Base-by-base conservation (phyloP, 164 flowering plant genomes). In the Vitis rupestris region DNA sequence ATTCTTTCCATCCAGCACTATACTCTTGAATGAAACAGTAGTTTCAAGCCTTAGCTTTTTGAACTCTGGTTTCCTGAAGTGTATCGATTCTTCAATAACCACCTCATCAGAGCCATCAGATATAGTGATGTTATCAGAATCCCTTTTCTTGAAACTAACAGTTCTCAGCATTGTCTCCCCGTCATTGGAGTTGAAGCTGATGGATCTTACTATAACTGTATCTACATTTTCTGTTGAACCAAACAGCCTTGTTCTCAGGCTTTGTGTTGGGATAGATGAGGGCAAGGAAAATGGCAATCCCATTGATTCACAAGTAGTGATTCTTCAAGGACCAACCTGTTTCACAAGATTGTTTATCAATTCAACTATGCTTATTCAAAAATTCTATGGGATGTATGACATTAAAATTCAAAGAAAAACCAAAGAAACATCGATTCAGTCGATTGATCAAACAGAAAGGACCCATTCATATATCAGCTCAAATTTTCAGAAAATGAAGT, bases 11-110 rank as follows among this genome's bases (percentile, higher is more conserved):
- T 61, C 59, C 17, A 70, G 2, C 44, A 70, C 66, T 6, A 50
- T 61, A 13, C 72, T 62, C 72, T 74, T 74, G 66, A 78, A 67
- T 30, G 80, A 76, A 76, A 72, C 63, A 56, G 63, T 55, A 10
- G 61, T 16, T 54, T 66, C 23, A 1, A 66, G 61, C 30, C 44
- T 61, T 16, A 63, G 47, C 9, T 47, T 61, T 61, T 29, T 61
- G 11, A 63, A 9, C 17, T 59, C 48, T 51, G 64, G 29, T 9
- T 30, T 68, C 60, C 16, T 63, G 65, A 49, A 53, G 13, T 48
- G 44, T 48, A 19, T 53, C 2, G 70, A n/a, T 51, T 72, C 70
- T 72, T 72, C 64, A 10, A 52, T 44, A 47, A 72, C n/a, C 13
- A 51, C 56, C 17, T 66, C n/a, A 44, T 66, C 55, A 1, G 19